Evolutionary conservation across 139 green algal genomes (phyloP).

Genomic region (Marvania coccoides): DNA sequence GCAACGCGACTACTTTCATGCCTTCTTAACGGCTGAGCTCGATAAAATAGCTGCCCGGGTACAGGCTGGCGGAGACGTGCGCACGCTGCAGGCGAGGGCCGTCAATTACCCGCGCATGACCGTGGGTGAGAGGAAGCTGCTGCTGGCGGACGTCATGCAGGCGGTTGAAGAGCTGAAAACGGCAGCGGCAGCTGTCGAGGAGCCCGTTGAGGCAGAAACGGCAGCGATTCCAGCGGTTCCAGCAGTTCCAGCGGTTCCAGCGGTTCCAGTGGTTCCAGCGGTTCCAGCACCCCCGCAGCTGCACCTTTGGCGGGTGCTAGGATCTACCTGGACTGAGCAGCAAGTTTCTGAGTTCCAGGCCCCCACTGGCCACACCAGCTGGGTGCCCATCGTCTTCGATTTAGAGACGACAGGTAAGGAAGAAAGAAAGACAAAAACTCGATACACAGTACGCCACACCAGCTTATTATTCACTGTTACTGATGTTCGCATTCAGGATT

Average conservation of each 20-base stretch:
- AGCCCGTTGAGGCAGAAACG: background rate
- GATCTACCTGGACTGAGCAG: too few species aligned
- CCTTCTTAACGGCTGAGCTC: too few species aligned
- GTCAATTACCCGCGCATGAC: too few species aligned
- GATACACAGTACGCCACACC: background rate
- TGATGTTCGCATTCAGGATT: background rate
- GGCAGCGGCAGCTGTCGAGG: background rate
- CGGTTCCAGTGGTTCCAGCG: background rate
- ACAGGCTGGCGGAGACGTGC: too few species aligned
- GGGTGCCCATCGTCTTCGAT: constrained; percentile 42
- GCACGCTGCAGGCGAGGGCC: too few species aligned
- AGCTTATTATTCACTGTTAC: background rate
- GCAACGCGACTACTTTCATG: background rate
- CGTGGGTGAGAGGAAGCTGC: too few species aligned
- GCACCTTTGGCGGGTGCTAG: too few species aligned
- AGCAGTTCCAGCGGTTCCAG: background rate
- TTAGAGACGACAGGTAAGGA: constrained; percentile 47
- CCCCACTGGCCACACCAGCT: background rate
- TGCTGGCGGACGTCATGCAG: too few species aligned
- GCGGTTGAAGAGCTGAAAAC: background rate
- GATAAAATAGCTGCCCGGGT: too few species aligned
- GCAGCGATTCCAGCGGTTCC: background rate
- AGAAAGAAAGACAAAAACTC: background rate
- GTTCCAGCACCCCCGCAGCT: too few species aligned
- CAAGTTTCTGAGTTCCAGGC: background rate